phyloP scores from a whole-genome alignment of 176 grass and related monocot genomes.

The Triticum dicoccoides region DNA sequence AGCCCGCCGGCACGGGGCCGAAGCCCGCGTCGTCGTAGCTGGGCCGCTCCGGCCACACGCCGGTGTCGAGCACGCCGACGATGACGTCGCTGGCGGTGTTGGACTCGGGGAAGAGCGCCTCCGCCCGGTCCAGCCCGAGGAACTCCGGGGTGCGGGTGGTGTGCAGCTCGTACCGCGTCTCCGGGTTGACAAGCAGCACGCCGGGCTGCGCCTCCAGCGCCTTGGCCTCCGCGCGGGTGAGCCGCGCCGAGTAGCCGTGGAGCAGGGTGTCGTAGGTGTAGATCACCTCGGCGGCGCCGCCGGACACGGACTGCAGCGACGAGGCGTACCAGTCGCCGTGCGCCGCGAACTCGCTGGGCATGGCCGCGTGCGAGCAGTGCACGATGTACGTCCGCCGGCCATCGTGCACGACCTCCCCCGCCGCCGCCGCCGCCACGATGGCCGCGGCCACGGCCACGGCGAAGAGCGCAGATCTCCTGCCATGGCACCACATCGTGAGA shows the following conservation, averaged over 20 bases:
- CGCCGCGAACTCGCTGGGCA: constrained; percentile 59
- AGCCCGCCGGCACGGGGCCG: constrained; percentile 57
- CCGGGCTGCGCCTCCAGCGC: constrained; percentile 58
- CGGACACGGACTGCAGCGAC: constrained; percentile 80
- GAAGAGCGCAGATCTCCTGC: constrained; percentile 28
- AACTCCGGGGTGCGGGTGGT: constrained; percentile 88
- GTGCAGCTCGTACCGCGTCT: constrained; percentile 89
- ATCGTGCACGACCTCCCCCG: neutral
- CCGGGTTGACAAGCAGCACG: constrained; percentile 68
- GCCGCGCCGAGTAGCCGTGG: constrained; percentile 78
- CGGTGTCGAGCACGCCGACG: constrained; percentile 85
- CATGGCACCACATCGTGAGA: constrained; percentile 40
- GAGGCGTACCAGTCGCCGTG: constrained; percentile 67
- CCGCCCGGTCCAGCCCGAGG: constrained; percentile 51
- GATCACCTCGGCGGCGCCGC: constrained; percentile 50
- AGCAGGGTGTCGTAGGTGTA: constrained; percentile 82
- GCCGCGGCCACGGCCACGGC: constrained; percentile 23
- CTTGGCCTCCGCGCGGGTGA: constrained; percentile 59
- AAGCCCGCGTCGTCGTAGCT: constrained; percentile 79
- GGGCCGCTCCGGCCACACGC: constrained; percentile 83
- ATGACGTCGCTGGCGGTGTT: constrained; percentile 55
- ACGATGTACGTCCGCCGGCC: constrained; percentile 74
- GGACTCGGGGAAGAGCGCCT: constrained; percentile 47
- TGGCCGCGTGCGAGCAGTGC: constrained; percentile 66
- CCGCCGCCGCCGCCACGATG: neutral